Evolutionary conservation across 1,284 basidiomycete species (phyloP), one percentile per base, ranked within the genome.

Genomic region (Ceratorhiza oryzae-sativae): DNA sequence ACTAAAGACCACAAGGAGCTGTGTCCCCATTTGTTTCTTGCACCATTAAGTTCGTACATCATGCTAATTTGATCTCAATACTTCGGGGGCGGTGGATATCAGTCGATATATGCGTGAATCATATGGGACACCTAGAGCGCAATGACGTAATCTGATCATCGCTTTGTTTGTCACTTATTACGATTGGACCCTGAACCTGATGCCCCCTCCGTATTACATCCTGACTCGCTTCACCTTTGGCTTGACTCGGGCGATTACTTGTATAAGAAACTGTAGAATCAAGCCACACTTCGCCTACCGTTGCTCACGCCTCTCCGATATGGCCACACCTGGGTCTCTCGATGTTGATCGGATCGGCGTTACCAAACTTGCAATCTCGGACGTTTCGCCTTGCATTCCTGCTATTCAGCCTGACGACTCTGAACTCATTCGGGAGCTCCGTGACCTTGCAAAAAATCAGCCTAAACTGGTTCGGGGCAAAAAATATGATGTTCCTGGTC

Each of bases 391-490:
- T 12, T 3, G n/a, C 30, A 39, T 49, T 15, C 67, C 55, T 36
- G 42, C 41, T 8, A 39, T 45, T 20, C 67, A 71, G 45, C 42
- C 67, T 39, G 55, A 71, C 45, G 53, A 58, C 30, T 70, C 87
- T 1, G 78, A 84, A 39, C 86, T 92, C 71, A 83, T 92, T 75
- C 77, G 81, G 0, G 79, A 83, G 41, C 84, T 92, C 23, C 77
- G 83, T 62, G 76, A 76, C 0, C 76, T 91, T 6, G 84, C 88
- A 2, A 81, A 83, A 61, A 84, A 83, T 63, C 83, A 82, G 0
- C 84, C 85, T 1, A 91, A 88, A 78, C 81, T 92, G 48, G 84
- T 92, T 59, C 84, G 83, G 49, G 87, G 87, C 3, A 82, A 83
- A 0, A 76, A 80, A 2, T 89, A 91, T 77, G 86, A 85, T 0